Evolutionary conservation across 306 rosid genomes (phyloP), one percentile per base, ranked within the genome.

Genomic region (Cicer bijugum): DNA sequence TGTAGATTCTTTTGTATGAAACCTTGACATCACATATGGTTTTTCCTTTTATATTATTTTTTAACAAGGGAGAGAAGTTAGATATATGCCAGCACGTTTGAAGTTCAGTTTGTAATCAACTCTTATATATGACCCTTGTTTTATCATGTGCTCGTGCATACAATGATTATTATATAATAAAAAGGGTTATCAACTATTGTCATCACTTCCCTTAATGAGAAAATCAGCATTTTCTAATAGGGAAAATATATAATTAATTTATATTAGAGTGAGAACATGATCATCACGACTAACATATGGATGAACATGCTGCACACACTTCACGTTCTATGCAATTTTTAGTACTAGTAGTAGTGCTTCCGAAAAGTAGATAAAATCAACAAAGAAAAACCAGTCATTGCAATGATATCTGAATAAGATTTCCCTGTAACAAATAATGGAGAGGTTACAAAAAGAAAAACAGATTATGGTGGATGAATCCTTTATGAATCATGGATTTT

Each of bases 401-500:
- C 78, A 39, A 12, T 72, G 57, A 37, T 69, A 33, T 47, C 63
- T 45, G 12, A 67, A 12, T 38, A 5, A 20, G 50, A 47, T 80
- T 45, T 75, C 19, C 40, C 12, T 23, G 1, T 47, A 28, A 67
- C 44, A 46, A 28, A 47, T 12, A 28, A 78, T 74, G 67, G 67
- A 83, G 71, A 68, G 75, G 55, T 14, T 19, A 20, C 83, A 85
- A 46, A 85, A 78, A 74, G 90, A 89, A 61, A 92, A 73, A 75
- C 90, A 86, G 60, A 88, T 85, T 60, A 44, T 86, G 17, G 82
- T 86, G 35, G 88, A 88, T 78, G 89, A 81, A 12, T 71, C 87
- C 39, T 78, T 77, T 17, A 12, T 50, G 1, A 73, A 60, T 64
- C 79, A 79, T 44, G 43, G 16, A 16, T 33, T 14, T 17, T 67